These are phyloP conservation scores for Pilaira anomala DNA, from an alignment of 192 early-diverging fungal genomes.

Conservation along the genomic window DNA sequence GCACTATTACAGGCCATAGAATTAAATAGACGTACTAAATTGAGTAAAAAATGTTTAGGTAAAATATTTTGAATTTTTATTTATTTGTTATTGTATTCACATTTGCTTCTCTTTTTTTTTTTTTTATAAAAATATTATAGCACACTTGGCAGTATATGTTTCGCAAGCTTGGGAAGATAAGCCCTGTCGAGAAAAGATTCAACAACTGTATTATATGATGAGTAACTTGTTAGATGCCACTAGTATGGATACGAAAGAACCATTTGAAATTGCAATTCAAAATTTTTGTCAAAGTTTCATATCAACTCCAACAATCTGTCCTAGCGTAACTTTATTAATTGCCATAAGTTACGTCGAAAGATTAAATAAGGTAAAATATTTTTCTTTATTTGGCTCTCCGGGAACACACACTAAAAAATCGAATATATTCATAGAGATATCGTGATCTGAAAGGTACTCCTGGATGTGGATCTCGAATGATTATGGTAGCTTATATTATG, in stretches of 20 bases:
- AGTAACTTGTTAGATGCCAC: slow-evolving; percentile 25
- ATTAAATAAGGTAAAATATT: slow-evolving; percentile 31
- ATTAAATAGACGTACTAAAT: slow-evolving; percentile 1
- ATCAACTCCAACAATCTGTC: slow-evolving; percentile 32
- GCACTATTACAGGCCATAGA: slow-evolving; percentile 10
- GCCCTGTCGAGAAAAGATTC: background rate
- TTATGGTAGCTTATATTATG: slow-evolving; percentile 50
- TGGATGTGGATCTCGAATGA: slow-evolving; percentile 46
- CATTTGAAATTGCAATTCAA: slow-evolving; percentile 23
- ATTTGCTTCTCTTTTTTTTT: background rate
- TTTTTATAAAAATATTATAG: slow-evolving; percentile 5
- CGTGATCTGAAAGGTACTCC: slow-evolving; percentile 39
- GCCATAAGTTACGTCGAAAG: slow-evolving; percentile 48
- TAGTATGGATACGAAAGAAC: slow-evolving; percentile 1
- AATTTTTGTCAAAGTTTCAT: slow-evolving; percentile 19
- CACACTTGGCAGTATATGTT: slow-evolving; percentile 20
- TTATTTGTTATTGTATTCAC: background rate
- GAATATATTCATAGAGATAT: slow-evolving; percentile 38
- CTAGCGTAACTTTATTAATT: slow-evolving; percentile 44
- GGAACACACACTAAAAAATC: no score
- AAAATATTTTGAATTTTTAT: background rate
- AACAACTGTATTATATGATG: slow-evolving; percentile 18
- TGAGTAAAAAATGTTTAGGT: slow-evolving; percentile 4
- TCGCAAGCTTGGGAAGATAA: slow-evolving; percentile 19
- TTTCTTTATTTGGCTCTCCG: no score